Conservation (phyloP, 305 asterid species). For the Fraxinus ornus region DNA sequence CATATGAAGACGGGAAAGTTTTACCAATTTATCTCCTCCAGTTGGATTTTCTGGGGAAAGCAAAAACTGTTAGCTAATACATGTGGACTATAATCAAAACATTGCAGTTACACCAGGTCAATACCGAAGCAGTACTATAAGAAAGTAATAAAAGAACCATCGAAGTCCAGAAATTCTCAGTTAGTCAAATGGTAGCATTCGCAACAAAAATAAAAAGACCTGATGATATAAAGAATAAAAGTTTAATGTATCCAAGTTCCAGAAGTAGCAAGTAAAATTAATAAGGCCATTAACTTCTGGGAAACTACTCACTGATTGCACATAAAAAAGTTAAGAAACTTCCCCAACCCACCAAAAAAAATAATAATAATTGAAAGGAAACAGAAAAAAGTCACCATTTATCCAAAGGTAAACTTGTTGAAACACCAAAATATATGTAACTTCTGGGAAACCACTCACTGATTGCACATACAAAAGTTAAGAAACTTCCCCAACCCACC, state of each 20-base stretch:
- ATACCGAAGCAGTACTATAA: background rate
- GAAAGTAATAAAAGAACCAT: background rate
- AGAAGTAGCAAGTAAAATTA: background rate
- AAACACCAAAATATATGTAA: background rate
- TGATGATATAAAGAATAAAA: background rate
- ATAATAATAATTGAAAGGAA: background rate
- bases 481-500: background rate
- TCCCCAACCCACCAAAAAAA: background rate
- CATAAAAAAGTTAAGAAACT: background rate
- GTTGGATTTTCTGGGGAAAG: conserved; percentile 28
- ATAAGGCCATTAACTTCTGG: background rate
- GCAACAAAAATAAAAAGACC: background rate
- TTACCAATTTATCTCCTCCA: conserved; percentile 40
- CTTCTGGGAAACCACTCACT: background rate
- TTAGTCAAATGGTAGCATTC: background rate
- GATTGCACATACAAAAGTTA: background rate
- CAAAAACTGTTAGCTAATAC: conserved; percentile 22
- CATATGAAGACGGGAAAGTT: conserved; percentile 32
- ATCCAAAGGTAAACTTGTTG: background rate
- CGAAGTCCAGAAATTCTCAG: conserved; percentile 6
- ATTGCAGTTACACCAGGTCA: background rate
- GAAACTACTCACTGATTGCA: background rate
- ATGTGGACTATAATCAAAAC: background rate
- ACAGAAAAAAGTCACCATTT: background rate
- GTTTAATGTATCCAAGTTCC: background rate